Base-by-base conservation (phyloP, 768 basidiomycete genomes). In the Auricularia sp. region DNA sequence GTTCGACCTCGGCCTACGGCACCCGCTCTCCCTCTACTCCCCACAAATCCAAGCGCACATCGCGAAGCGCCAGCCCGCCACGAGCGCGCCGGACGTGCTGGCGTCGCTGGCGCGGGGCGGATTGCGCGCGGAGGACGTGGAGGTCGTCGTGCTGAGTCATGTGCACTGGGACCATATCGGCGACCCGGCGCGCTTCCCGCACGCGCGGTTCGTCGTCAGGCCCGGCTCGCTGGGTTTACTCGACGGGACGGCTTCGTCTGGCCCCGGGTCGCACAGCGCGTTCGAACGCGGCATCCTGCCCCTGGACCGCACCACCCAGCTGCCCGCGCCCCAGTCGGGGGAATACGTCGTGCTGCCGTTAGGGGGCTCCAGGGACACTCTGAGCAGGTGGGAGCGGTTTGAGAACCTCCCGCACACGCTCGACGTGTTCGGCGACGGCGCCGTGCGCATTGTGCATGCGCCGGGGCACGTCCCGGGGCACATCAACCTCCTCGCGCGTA, bases 401-500 rank as follows among this genome's bases (percentile, higher is more conserved):
- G 83, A 81, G 0, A 81, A 81, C 1, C 84, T 83, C 70, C 80
- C 81, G 36, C 70, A 66, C 56, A 80, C 81, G 3, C 68, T 80
- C 23, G 83, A 87, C 73, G 79, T 78, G 68, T 84, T 80, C 67
- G 78, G 77, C 23, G 84, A 87, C 66, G 85, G 84, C 10, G 83
- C 81, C 67, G 69, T 84, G 44, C 85, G 83, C 68, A 76, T 87
- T 65, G 69, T 86, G 64, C 81, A 86, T 67, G 78, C 84, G 1
- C 77, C 83, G 1, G 84, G 85, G 0, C 85, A 87, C 69, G 69
- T 84, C 36, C 71, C 74, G 0, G 85, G 86, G 0, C 84, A 87
- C 63, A 67, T 85, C 64, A 84, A 81, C 66, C 65, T 81, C 39
- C 78, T 85, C 10, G 82, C 75, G 6, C 82, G 85, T 59, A 84